A percentile compares a stretch with the other conserved stretches of the same genome.
These are phyloP conservation scores for Pythium rishiriense DNA, from an alignment of 352 stramenopile genomes.

Conservation along the genomic window DNA sequence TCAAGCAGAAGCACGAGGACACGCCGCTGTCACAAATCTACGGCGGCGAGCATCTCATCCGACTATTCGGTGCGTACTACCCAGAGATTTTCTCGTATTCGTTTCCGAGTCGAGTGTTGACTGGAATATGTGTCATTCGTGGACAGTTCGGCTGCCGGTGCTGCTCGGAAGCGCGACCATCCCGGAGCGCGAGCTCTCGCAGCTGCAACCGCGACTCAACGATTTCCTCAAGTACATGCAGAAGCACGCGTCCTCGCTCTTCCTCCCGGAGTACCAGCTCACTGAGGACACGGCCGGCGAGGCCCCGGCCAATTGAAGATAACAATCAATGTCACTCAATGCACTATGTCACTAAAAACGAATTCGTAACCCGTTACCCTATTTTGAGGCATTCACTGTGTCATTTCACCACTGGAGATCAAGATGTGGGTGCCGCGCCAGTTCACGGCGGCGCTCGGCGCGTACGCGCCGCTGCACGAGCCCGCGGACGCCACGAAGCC, in stretches of 20 bases:
- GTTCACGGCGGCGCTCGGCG: slow-evolving; percentile 1
- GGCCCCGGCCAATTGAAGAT: slow-evolving; percentile 3
- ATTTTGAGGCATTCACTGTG: background rate
- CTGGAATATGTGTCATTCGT: background rate
- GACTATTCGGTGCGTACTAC: slow-evolving; percentile 87
- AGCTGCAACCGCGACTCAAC: slow-evolving; percentile 75
- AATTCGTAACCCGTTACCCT: background rate
- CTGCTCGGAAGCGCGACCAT: slow-evolving; percentile 65
- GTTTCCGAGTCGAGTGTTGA: too few relatives aligned
- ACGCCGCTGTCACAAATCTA: slow-evolving; percentile 89
- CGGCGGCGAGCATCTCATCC: slow-evolving; percentile 89
- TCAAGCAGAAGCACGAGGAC: slow-evolving; percentile 59
- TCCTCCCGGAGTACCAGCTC: slow-evolving; percentile 66
- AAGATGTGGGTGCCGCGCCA: slow-evolving; percentile 17
- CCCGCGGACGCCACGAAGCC: slow-evolving; percentile 18
- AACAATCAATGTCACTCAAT: slow-evolving; percentile 15
- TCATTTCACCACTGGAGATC: background rate
- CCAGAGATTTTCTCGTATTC: too few relatives aligned
- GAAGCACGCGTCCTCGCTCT: slow-evolving; percentile 71
- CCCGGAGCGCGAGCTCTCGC: slow-evolving; percentile 50
- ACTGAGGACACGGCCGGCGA: slow-evolving; percentile 59
- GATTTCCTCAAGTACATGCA: slow-evolving; percentile 86
- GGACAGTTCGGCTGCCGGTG: slow-evolving; percentile 76
- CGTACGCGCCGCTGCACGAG: slow-evolving; percentile 10
- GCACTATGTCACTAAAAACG: slow-evolving; percentile 2